phyloP scores from a whole-genome alignment of 768 basidiomycete species.

The Suillus placidus region DNA sequence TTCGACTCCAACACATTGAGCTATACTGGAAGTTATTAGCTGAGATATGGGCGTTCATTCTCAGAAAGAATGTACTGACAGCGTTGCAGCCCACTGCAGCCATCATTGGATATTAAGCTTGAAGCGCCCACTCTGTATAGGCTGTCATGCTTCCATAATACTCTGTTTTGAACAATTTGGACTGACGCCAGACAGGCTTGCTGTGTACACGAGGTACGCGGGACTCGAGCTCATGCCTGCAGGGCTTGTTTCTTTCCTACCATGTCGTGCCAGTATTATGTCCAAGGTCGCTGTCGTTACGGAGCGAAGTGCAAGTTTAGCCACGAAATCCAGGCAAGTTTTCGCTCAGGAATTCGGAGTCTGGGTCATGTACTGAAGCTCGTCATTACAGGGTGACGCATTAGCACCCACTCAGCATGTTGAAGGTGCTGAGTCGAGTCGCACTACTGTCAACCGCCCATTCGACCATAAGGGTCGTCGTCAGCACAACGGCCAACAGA shows the following conservation, averaged over 20 bases:
- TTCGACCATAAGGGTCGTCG: neutral
- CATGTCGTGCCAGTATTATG: conserved; percentile 24
- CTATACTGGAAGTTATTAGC: neutral
- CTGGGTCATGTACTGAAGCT: neutral
- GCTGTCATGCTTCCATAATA: neutral
- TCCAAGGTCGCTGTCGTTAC: conserved; percentile 30
- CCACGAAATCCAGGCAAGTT: conserved; percentile 22
- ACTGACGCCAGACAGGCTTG: neutral
- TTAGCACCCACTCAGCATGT: neutral
- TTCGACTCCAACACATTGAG: neutral
- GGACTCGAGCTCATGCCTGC: neutral
- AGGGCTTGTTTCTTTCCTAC: neutral
- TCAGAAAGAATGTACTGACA: neutral
- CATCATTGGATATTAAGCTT: neutral
- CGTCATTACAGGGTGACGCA: conserved; percentile 7
- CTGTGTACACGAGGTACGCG: neutral
- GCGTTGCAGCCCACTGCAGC: neutral
- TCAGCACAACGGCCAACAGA: neutral
- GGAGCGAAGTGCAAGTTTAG: conserved; percentile 30
- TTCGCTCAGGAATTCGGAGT: neutral
- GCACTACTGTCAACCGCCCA: neutral
- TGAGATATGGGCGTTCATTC: neutral
- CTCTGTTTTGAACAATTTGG: conserved; percentile 4
- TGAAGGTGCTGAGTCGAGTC: too few relatives aligned
- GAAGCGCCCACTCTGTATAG: neutral